phyloP scores from a whole-genome alignment of 192 early-diverging fungal genomes.

The Polychytrium aggregatum region DNA sequence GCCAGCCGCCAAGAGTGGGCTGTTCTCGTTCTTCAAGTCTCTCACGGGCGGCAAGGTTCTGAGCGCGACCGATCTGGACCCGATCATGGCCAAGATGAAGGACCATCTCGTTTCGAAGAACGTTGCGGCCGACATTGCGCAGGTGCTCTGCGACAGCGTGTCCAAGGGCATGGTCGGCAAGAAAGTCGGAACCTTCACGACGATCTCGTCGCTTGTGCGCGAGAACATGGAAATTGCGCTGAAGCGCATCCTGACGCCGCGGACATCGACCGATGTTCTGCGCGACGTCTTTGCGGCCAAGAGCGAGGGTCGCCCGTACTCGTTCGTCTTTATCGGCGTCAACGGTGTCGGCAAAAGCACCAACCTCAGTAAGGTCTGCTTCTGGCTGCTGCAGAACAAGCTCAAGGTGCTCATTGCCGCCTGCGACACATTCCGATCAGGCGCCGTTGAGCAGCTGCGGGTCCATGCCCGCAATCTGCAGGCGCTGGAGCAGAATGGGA shows the following conservation, averaged over 20 bases:
- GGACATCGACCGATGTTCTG: slow-evolving; percentile 79
- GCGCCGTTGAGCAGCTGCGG: slow-evolving; percentile 89
- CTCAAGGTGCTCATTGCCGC: slow-evolving; percentile 84
- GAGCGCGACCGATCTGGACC: slow-evolving; percentile 56
- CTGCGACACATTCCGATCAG: slow-evolving; percentile 92
- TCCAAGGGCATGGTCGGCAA: slow-evolving; percentile 56
- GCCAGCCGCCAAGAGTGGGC: slow-evolving; percentile 4
- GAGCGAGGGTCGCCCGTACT: slow-evolving; percentile 64
- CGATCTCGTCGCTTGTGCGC: slow-evolving; percentile 52
- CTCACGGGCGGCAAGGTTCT: slow-evolving; percentile 42
- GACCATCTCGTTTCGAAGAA: slow-evolving; percentile 88
- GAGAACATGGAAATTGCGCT: slow-evolving; percentile 75
- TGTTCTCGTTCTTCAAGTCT: slow-evolving; percentile 24
- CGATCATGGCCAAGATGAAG: slow-evolving; percentile 79
- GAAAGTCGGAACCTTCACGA: slow-evolving; percentile 56
- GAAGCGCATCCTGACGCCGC: slow-evolving; percentile 77
- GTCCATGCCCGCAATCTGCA: slow-evolving; percentile 82
- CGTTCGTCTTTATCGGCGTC: slow-evolving; percentile 86
- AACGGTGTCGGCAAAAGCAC: slow-evolving; percentile 94
- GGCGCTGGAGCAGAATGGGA: slow-evolving; percentile 50
- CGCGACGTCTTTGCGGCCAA: slow-evolving; percentile 73
- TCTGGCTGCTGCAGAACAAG: slow-evolving; percentile 90
- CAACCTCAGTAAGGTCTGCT: slow-evolving; percentile 88
- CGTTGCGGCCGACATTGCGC: slow-evolving; percentile 80
- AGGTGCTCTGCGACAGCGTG: slow-evolving; percentile 75